These are phyloP conservation scores for Rubia tinctorum DNA, from an alignment of 305 asterid genomes.

Conservation along the genomic window DNA sequence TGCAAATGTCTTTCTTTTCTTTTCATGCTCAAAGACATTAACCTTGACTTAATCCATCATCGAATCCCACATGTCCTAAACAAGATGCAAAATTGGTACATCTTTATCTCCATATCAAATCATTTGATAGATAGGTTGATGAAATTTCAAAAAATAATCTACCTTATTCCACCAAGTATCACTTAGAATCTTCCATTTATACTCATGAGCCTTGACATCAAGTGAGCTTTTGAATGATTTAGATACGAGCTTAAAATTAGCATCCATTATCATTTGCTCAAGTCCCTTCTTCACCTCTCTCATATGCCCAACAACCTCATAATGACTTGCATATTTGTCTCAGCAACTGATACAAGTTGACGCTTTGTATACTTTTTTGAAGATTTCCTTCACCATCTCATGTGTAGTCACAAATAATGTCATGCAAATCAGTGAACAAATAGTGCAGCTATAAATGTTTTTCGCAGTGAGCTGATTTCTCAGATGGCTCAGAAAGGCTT, in stretches of 20 bases:
- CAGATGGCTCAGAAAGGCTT: not conserved
- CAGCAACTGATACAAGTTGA: not conserved
- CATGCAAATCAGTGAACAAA: not conserved
- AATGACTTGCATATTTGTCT: not conserved
- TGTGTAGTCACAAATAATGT: not conserved
- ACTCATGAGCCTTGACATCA: not conserved
- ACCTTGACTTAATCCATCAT: not conserved
- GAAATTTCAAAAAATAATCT: not conserved
- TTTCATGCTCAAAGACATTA: not conserved
- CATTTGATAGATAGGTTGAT: not conserved
- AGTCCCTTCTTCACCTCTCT: not conserved
- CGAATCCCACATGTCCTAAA: slow-evolving; percentile 1
- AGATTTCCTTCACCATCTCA: not conserved
- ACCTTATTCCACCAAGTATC: not conserved
- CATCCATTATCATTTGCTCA: too few relatives aligned
- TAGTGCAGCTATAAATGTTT: not conserved
- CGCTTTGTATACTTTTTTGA: not conserved
- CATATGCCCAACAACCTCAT: not conserved
- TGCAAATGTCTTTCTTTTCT: too few relatives aligned
- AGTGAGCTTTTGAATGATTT: not conserved
- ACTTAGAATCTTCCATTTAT: not conserved
- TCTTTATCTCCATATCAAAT: not conserved
- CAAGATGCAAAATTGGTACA: not conserved
- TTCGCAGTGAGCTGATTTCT: not conserved
- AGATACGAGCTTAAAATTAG: too few relatives aligned